Percentiles rank a stretch among this genome's conserved stretches.
phyloP scores from a whole-genome alignment of 108 stramenopile genomes.

The Heterococcus sp. region DNA sequence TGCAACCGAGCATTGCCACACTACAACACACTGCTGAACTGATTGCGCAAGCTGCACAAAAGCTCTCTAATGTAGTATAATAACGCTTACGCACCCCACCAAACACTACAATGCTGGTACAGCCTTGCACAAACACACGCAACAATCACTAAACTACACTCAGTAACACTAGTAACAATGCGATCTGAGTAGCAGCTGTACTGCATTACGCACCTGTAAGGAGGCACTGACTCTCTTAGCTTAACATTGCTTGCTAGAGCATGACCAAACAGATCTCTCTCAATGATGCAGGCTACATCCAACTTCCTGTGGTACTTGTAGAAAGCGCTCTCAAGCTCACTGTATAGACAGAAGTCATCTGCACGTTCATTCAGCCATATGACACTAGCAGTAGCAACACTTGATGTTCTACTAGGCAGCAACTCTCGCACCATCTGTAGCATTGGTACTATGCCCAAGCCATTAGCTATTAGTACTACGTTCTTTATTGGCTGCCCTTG shows the following conservation, averaged over 20 bases:
- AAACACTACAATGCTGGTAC: too few species aligned
- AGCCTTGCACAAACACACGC: too few species aligned
- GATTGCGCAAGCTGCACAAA: too few species aligned
- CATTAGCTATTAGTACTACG: conserved; percentile 27
- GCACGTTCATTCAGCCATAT: conserved; percentile 33
- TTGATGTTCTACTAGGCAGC: conserved; percentile 9
- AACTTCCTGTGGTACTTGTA: conserved; percentile 44
- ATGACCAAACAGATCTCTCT: conserved; percentile 36
- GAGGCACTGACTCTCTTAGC: conserved; percentile 14
- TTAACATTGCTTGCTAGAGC: conserved; percentile 15
- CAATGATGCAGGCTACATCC: conserved; percentile 40
- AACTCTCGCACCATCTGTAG: conserved; percentile 41
- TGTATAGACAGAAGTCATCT: conserved; percentile 38
- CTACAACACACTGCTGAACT: too few species aligned
- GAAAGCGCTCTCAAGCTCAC: conserved; percentile 31
- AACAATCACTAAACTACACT: too few species aligned
- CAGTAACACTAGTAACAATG: too few species aligned
- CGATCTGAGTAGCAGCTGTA: too few species aligned
- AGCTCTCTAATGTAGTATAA: too few species aligned
- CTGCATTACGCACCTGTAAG: too few species aligned
- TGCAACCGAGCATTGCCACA: too few species aligned
- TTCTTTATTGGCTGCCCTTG: conserved; percentile 28
- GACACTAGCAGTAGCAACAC: conserved; percentile 16
- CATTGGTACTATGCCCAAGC: conserved; percentile 38
- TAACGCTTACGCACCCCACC: too few species aligned